Conservation (phyloP, 208 protist species). For the Histomonas meleagridis region DNA sequence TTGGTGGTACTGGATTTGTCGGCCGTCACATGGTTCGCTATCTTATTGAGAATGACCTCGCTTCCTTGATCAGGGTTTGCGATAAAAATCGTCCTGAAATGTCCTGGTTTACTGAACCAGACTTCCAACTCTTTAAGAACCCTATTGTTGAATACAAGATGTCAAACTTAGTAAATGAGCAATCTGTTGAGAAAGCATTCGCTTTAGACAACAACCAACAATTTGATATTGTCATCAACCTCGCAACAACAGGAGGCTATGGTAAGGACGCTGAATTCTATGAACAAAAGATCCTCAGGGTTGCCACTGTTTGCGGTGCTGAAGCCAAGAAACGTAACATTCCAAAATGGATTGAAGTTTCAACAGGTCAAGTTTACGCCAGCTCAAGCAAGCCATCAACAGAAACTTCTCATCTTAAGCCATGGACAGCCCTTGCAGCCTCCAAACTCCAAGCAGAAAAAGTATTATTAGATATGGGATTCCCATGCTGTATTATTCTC, state of each 20-base stretch:
- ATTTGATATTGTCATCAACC: constrained; percentile 11
- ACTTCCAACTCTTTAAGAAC: neutral
- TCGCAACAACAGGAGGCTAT: neutral
- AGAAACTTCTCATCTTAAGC: neutral
- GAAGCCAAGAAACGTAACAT: neutral
- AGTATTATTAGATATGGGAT: neutral
- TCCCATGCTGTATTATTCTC: neutral
- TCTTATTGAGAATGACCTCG: neutral
- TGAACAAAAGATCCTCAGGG: neutral
- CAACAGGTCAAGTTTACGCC: constrained; percentile 35
- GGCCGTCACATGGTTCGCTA: neutral
- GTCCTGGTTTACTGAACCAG: neutral
- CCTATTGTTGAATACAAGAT: neutral
- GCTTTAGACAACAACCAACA: neutral
- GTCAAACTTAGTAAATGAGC: neutral
- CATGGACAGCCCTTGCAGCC: neutral
- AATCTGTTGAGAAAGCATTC: constrained; percentile 27
- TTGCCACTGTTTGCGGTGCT: neutral
- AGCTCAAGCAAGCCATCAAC: neutral
- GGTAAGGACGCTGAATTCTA: neutral
- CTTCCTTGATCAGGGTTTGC: neutral
- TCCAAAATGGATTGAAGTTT: constrained; percentile 37
- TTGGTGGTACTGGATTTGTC: constrained; percentile 27
- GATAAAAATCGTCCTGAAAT: constrained; percentile 3
- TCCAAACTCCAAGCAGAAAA: neutral